Percentiles rank a stretch among this genome's conserved stretches.
These are phyloP conservation scores for Plicaturopsis crispa DNA, from an alignment of 768 basidiomycete species.

Conservation along the genomic window DNA sequence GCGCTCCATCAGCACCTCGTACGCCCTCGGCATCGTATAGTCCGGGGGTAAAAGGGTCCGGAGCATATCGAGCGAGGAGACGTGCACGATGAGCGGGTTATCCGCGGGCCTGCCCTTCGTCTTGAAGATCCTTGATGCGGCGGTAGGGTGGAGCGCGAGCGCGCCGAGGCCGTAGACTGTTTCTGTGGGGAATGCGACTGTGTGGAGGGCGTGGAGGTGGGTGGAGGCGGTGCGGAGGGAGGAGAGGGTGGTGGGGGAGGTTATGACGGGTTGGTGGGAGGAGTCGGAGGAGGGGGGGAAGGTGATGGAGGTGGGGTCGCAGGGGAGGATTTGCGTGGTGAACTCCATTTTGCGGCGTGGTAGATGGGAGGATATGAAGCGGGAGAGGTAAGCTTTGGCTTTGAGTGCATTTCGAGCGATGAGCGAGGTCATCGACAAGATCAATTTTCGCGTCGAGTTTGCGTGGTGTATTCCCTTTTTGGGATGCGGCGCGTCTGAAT, in stretches of 20 bases:
- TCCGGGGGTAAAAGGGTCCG: slow-evolving; percentile 57
- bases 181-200: slow-evolving; percentile 92
- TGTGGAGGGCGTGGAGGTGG: slow-evolving; percentile 40
- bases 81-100: slow-evolving; percentile 96
- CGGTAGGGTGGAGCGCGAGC: slow-evolving; percentile 56
- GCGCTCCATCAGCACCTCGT: slow-evolving; percentile 64
- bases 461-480: no score
- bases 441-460: no score
- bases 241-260: slow-evolving; percentile 40
- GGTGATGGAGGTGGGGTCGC: slow-evolving; percentile 55
- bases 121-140: slow-evolving; percentile 69
- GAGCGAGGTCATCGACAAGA: no score
- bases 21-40: slow-evolving; percentile 56
- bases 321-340: slow-evolving; percentile 40
- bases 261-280: slow-evolving; percentile 38
- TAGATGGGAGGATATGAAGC: no score
- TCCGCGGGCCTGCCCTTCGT: slow-evolving; percentile 91
- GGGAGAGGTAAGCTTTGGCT: no score
- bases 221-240: slow-evolving; percentile 51
- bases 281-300: slow-evolving; percentile 39
- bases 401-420: no score
- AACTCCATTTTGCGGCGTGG: no score
- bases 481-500: no score
- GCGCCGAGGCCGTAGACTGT: slow-evolving; percentile 99
- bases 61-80: slow-evolving; percentile 84